A percentile compares a stretch with the other conserved stretches of the same genome.
These are phyloP conservation scores for Cyclotella cryptica DNA, from an alignment of 108 stramenopile genomes.

Conservation along the genomic window DNA sequence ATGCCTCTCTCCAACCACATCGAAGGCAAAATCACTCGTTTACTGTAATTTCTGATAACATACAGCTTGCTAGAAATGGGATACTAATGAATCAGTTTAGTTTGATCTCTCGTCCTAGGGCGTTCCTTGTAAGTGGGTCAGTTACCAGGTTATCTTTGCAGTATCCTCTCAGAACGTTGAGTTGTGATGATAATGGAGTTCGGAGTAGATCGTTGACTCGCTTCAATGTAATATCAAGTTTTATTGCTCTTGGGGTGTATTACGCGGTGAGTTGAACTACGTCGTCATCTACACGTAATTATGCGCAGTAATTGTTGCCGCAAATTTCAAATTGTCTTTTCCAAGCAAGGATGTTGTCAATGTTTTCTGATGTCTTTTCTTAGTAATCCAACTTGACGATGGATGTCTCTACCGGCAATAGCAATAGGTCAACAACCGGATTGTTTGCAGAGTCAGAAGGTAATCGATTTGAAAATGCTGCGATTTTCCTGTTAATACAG, in stretches of 20 bases:
- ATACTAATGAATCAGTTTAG: background rate
- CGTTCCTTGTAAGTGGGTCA: slow-evolving; percentile 1
- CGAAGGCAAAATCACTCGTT: background rate
- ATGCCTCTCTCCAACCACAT: slow-evolving; percentile 8
- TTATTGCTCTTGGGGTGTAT: slow-evolving; percentile 11
- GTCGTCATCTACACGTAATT: background rate
- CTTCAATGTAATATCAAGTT: background rate
- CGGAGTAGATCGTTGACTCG: background rate
- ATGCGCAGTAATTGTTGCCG: too few relatives aligned
- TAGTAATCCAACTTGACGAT: background rate
- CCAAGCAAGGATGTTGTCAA: too few relatives aligned
- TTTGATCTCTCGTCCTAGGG: background rate
- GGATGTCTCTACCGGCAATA: too few relatives aligned
- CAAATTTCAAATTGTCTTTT: too few relatives aligned
- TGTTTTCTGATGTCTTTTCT: background rate
- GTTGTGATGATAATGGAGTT: background rate
- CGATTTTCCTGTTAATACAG: too few relatives aligned
- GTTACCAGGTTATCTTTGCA: slow-evolving; percentile 1
- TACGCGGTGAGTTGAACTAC: slow-evolving; percentile 4
- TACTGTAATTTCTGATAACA: background rate
- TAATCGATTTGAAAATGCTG: too few relatives aligned
- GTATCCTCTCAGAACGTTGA: background rate
- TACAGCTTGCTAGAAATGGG: background rate
- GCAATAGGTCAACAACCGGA: too few relatives aligned
- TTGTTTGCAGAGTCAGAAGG: too few relatives aligned